Conservation (phyloP, 2,329 filamentous ascomycete genomes). For the Exophiala spinifera region DNA sequence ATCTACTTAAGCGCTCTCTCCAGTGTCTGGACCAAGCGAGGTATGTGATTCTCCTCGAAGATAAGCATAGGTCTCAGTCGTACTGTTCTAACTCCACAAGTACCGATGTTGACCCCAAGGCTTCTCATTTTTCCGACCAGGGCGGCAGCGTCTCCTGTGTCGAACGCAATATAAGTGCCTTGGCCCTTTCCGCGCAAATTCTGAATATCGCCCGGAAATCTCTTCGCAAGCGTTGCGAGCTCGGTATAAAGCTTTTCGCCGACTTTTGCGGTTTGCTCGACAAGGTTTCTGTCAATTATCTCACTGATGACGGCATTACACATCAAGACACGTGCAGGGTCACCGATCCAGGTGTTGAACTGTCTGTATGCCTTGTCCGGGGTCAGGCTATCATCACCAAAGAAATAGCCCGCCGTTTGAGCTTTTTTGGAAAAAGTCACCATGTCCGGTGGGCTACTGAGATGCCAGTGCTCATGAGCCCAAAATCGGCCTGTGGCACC, state of each 20-base stretch:
- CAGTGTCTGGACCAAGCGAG: conserved; percentile 73
- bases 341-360: conserved; percentile 98
- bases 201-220: conserved; percentile 73
- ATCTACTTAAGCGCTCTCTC: conserved; percentile 64
- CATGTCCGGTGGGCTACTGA: conserved; percentile 78
- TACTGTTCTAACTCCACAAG: conserved; percentile 71
- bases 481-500: conserved; percentile 93
- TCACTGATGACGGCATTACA: conserved; percentile 84
- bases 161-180: conserved; percentile 91
- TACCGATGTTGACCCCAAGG: conserved; percentile 82
- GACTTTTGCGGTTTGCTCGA: conserved; percentile 71
- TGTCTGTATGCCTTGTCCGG: conserved; percentile 93
- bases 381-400: conserved; percentile 70
- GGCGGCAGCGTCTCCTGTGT: conserved; percentile 73
- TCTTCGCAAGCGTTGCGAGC: conserved; percentile 63
- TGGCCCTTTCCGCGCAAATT: conserved; percentile 84
- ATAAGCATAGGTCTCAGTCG: conserved; percentile 84
- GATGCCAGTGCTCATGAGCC: conserved; percentile 93
- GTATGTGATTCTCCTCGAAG: conserved; percentile 84
- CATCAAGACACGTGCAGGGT: conserved; percentile 79
- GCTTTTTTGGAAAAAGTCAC: conserved; percentile 96
- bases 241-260: conserved; percentile 75
- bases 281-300: conserved; percentile 70
- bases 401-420: conserved; percentile 91
- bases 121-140: conserved; percentile 76